Percentiles rank a stretch among this genome's conserved stretches.
These are phyloP conservation scores for Chenopodium quinoa DNA, from an alignment of 148 eudicot species.

Conservation along the genomic window DNA sequence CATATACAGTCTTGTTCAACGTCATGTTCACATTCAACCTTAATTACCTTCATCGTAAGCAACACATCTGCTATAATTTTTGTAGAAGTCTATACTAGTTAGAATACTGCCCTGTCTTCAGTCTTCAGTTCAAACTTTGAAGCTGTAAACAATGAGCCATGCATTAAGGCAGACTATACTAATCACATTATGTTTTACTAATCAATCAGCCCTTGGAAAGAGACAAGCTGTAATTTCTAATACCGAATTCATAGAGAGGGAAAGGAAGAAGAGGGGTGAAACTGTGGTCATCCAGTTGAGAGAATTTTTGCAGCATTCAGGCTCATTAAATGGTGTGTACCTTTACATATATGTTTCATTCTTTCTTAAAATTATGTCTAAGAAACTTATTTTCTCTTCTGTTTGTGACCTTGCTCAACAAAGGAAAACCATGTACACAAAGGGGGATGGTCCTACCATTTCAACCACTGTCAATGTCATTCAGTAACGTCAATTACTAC, in stretches of 20 bases:
- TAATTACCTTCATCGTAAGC: slow-evolving; percentile 80
- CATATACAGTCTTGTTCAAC: slow-evolving; percentile 75
- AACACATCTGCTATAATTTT: slow-evolving; percentile 2
- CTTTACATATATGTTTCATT: slow-evolving; percentile 9
- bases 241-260: slow-evolving; percentile 68
- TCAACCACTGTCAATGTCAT: slow-evolving; percentile 93
- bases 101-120: background rate
- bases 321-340: slow-evolving; percentile 64
- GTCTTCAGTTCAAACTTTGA: background rate
- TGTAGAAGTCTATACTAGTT: background rate
- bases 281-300: slow-evolving; percentile 61
- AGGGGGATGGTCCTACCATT: slow-evolving; percentile 98
- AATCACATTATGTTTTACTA: background rate
- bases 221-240: slow-evolving; percentile 84
- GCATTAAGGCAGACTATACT: background rate
- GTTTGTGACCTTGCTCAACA: slow-evolving; percentile 7
- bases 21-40: slow-evolving; percentile 78
- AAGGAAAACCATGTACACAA: slow-evolving; percentile 58
- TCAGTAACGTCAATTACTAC: slow-evolving; percentile 84
- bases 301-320: slow-evolving; percentile 79
- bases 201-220: slow-evolving; percentile 66
- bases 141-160: background rate
- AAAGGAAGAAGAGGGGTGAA: slow-evolving; percentile 57
- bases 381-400: slow-evolving; percentile 15
- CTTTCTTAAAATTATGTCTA: slow-evolving; percentile 10